phyloP scores from a whole-genome alignment of 2,329 filamentous ascomycete species.

The Penicillium glabrum region DNA sequence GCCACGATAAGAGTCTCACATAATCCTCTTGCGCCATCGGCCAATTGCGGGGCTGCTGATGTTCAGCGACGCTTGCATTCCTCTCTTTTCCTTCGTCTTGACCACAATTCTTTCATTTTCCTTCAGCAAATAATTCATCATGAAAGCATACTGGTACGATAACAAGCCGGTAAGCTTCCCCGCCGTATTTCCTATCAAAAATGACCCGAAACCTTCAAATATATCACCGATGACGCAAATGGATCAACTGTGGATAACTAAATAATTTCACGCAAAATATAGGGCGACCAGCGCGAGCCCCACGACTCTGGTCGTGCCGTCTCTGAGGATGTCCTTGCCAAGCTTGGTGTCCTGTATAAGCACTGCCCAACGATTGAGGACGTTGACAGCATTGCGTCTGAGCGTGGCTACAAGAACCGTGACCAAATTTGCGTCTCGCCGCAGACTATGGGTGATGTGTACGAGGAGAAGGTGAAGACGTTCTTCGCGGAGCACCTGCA shows the following conservation, averaged over 20 bases:
- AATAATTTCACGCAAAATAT: conserved; percentile 13
- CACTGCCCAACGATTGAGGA: conserved; percentile 62
- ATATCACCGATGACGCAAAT: conserved; percentile 6
- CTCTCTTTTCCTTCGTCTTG: not conserved
- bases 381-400: conserved; percentile 71
- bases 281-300: conserved; percentile 91
- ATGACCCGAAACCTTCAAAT: not conserved
- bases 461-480: conserved; percentile 88
- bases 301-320: conserved; percentile 82
- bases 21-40: conserved; percentile 25
- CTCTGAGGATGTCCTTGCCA: conserved; percentile 62
- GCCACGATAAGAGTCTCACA: conserved; percentile 16
- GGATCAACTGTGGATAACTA: conserved; percentile 6
- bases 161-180: conserved; percentile 56
- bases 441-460: conserved; percentile 76
- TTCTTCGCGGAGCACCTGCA: conserved; percentile 97
- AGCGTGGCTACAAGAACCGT: conserved; percentile 87
- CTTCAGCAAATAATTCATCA: conserved; percentile 30
- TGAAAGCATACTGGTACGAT: conserved; percentile 73
- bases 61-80: conserved; percentile 11
- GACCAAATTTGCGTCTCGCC: conserved; percentile 91
- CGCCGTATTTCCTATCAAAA: not conserved
- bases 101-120: not conserved
- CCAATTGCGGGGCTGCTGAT: conserved; percentile 35
- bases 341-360: conserved; percentile 79